Base-by-base conservation (phyloP, 2,329 filamentous ascomycete species). In the Colletotrichum graminicola region DNA sequence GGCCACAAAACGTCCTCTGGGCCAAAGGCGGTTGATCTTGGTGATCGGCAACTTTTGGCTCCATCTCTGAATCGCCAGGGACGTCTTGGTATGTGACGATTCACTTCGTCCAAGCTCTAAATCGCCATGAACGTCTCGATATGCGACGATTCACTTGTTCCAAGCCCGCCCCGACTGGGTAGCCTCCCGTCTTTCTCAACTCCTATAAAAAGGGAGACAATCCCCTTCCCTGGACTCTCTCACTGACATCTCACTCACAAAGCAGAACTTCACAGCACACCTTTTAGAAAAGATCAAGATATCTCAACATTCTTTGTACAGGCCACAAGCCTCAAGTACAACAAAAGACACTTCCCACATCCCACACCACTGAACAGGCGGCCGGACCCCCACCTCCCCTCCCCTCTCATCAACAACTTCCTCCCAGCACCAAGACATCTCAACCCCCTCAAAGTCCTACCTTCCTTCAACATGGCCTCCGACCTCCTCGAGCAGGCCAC, bases 341-440 rank as follows among this genome's bases (percentile, higher is more conserved):
- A 29, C n/a, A 18, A 21, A 45, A n/a, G 5, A 45, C 21, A 34
- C 36, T 2, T 3, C 12, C n/a, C 1, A n/a, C 23, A 56, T 10
- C 1, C 34, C 36, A 11, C 34, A 39, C 6, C 34, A 56, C 36
- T n/a, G 23, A 23, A 1, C 29, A 56, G n/a, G 34, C n/a, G n/a
- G 34, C 54, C 54, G 26, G 36, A 39, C 8, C 32, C 8, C 34
- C 34, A 1, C 11, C 34, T 10, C n/a, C 29, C 29, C 45, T 21
- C n/a, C 11, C 8, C 23, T 34, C 11, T 12, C 2, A 29, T 8
- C 60, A 62, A 18, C 5, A 11, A n/a, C 2, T 4, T 21, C 45
- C n/a, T 51, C 1, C 1, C 45, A 7, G 73, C 72, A 75, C 83
- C 81, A 47, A 75, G 18, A 64, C 18, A 56, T 26, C 10, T n/a